Evolutionary conservation across 176 grass and related monocot species (phyloP).

Genomic region (Avena atlantica): DNA sequence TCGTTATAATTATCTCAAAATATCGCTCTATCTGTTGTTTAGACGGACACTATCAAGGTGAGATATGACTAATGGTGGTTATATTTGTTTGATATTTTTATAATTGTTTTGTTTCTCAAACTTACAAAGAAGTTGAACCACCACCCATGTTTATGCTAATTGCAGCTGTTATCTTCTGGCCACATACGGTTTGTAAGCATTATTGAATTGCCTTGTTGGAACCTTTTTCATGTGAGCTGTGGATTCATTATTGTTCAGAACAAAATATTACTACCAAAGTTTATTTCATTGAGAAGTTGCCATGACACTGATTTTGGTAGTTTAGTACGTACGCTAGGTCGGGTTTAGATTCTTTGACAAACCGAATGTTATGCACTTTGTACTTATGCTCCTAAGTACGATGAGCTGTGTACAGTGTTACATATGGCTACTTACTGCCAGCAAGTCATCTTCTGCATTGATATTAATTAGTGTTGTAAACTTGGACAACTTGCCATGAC

Average conservation of each 20-base stretch:
- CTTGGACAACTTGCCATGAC: background rate
- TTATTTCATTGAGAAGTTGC: slow-evolving; percentile 20
- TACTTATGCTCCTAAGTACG: slow-evolving; percentile 15
- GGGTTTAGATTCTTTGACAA: slow-evolving; percentile 10
- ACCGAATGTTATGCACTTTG: slow-evolving; percentile 14
- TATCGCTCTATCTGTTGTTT: background rate
- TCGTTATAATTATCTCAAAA: no score
- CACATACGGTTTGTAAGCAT: background rate
- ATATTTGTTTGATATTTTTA: background rate
- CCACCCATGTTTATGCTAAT: background rate
- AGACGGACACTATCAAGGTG: background rate
- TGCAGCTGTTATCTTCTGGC: slow-evolving; percentile 12
- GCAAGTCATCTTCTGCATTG: background rate
- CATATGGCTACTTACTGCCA: background rate
- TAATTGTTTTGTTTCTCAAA: slow-evolving; percentile 19
- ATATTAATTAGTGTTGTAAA: slow-evolving; percentile 3
- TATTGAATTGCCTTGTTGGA: slow-evolving; percentile 2
- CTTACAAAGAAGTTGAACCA: background rate
- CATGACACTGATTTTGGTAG: background rate
- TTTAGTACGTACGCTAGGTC: background rate
- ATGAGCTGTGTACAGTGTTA: background rate
- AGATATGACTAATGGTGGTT: slow-evolving; percentile 12
- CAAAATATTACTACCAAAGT: background rate
- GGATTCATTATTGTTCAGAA: slow-evolving; percentile 25
- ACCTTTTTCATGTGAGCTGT: background rate